Evolutionary conservation across 495 filamentous ascomycete species (phyloP).

Genomic region (Aspergillus sclerotioniger): DNA sequence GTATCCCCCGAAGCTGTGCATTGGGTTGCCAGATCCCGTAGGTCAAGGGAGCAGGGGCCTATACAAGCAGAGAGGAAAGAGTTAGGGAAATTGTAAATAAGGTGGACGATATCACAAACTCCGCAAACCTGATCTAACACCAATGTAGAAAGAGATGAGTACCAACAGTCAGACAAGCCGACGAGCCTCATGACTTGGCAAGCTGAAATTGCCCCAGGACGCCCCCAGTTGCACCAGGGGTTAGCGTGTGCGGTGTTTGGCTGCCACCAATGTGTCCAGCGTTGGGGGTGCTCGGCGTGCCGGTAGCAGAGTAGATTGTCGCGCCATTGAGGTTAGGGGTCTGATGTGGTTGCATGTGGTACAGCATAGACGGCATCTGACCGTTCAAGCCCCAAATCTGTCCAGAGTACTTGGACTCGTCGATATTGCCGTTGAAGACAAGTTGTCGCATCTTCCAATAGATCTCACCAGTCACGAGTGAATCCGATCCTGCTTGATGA

Average conservation of each 20-base stretch:
- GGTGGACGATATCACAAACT: conserved; percentile 23
- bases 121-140: conserved; percentile 27
- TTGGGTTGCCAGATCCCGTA: not conserved
- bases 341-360: conserved; percentile 43
- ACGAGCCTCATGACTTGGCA: conserved; percentile 35
- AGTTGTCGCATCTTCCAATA: conserved; percentile 85
- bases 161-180: not conserved
- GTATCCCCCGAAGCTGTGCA: not conserved
- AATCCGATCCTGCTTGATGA: conserved; percentile 90
- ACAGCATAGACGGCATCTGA: conserved; percentile 46
- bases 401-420: conserved; percentile 68
- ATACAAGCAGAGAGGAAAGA: conserved; percentile 15
- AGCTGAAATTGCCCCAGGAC: conserved; percentile 48
- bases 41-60: conserved; percentile 9
- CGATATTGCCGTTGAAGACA: conserved; percentile 80
- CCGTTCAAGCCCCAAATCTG: conserved; percentile 89
- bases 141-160: conserved; percentile 2
- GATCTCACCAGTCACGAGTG: conserved; percentile 85
- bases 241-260: conserved; percentile 61
- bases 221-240: conserved; percentile 66
- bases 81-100: conserved; percentile 6
- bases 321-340: conserved; percentile 58
- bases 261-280: conserved; percentile 51
- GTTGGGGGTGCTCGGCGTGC: conserved; percentile 71
- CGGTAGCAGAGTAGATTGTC: conserved; percentile 54